Percentiles rank a stretch among this genome's conserved stretches.
phyloP scores from a whole-genome alignment of 2,329 filamentous ascomycete species.

The Alternaria sp. region DNA sequence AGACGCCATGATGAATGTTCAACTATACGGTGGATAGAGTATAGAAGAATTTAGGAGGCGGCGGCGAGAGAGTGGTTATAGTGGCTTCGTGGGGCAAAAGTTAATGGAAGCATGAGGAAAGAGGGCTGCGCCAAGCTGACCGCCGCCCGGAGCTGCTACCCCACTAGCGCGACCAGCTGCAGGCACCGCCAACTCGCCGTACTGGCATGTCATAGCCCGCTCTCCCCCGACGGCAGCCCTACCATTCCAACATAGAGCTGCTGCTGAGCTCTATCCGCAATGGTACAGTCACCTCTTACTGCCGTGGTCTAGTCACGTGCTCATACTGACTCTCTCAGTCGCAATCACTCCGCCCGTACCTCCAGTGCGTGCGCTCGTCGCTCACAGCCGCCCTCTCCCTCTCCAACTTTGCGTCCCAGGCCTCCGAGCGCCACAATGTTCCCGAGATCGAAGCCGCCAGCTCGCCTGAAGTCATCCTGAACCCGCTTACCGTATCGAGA shows the following conservation, averaged over 20 bases:
- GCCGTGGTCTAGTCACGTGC: not conserved
- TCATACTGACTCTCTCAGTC: slow-evolving; percentile 63
- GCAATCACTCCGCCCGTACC: slow-evolving; percentile 95
- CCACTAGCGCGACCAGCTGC: slow-evolving; percentile 32
- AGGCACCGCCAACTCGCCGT: slow-evolving; percentile 33
- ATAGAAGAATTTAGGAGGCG: not conserved
- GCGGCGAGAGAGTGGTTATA: slow-evolving; percentile 24
- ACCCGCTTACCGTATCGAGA: slow-evolving; percentile 85
- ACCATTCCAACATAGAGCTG: slow-evolving; percentile 23
- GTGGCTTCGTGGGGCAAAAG: slow-evolving; percentile 39
- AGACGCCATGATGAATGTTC: slow-evolving; percentile 39
- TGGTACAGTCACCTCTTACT: slow-evolving; percentile 30
- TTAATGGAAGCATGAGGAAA: slow-evolving; percentile 39
- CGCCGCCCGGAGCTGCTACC: slow-evolving; percentile 32
- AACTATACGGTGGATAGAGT: slow-evolving; percentile 1
- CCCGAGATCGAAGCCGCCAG: slow-evolving; percentile 94
- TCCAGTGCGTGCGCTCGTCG: slow-evolving; percentile 93
- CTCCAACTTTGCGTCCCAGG: slow-evolving; percentile 97
- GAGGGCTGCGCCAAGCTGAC: slow-evolving; percentile 21
- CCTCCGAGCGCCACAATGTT: slow-evolving; percentile 95
- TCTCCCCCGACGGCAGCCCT: slow-evolving; percentile 22
- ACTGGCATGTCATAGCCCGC: slow-evolving; percentile 41
- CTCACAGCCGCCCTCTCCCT: slow-evolving; percentile 91
- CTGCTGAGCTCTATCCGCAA: slow-evolving; percentile 26
- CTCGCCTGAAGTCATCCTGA: slow-evolving; percentile 91